A percentile compares a stretch with the other conserved stretches of the same genome.
phyloP scores from a whole-genome alignment of 352 stramenopile species.

The Globisporangium lucens region DNA sequence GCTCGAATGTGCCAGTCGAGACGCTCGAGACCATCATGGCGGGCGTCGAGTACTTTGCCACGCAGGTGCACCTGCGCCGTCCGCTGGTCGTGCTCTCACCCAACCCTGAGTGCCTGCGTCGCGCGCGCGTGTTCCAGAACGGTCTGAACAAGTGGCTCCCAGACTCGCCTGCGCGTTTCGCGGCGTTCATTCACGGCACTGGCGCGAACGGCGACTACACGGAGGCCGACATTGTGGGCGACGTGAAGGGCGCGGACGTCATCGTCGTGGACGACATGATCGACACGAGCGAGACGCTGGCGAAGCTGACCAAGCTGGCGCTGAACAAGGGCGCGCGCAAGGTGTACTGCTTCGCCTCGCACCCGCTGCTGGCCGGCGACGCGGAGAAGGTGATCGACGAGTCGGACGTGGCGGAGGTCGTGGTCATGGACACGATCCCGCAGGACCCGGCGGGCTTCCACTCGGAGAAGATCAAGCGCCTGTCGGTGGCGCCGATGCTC shows the following conservation, averaged over 20 bases:
- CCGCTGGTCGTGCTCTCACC: conserved; percentile 86
- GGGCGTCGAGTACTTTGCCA: conserved; percentile 90
- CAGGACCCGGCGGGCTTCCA: conserved; percentile 48
- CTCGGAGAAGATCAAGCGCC: conserved; percentile 85
- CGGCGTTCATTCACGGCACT: conserved; percentile 79
- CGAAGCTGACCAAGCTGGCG: conserved; percentile 77
- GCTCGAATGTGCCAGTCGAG: conserved; percentile 87
- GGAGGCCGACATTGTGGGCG: conserved; percentile 84
- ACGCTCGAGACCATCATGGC: conserved; percentile 91
- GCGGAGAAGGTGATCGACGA: conserved; percentile 85
- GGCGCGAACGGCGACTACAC: conserved; percentile 51
- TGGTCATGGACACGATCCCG: conserved; percentile 91
- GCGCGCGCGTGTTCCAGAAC: conserved; percentile 82
- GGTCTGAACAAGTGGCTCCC: conserved; percentile 87
- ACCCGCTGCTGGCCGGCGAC: conserved; percentile 88
- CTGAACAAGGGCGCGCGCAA: conserved; percentile 82
- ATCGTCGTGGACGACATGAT: conserved; percentile 93
- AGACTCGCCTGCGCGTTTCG: conserved; percentile 76
- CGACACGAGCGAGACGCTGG: conserved; percentile 82
- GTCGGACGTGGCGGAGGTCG: conserved; percentile 75
- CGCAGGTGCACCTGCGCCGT: conserved; percentile 73
- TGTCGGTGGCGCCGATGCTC: conserved; percentile 87
- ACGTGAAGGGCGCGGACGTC: conserved; percentile 86
- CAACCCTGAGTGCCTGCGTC: conserved; percentile 85
- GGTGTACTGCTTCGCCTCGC: conserved; percentile 89